These are phyloP conservation scores for Noccaea caerulescens DNA, from an alignment of 345 rosid genomes.

Conservation along the genomic window DNA sequence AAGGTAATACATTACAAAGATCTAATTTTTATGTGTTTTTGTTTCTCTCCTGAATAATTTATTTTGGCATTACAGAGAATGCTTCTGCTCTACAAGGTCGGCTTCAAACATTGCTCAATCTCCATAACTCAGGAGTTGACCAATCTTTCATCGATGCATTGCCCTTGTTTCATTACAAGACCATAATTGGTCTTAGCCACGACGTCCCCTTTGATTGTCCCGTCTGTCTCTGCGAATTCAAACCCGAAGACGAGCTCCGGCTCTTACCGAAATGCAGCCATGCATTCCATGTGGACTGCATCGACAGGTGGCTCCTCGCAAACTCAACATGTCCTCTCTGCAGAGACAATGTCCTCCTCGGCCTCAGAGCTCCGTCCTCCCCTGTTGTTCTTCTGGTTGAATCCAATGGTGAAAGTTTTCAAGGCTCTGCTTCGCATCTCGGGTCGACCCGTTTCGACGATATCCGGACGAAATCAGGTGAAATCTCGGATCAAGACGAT, in stretches of 20 bases:
- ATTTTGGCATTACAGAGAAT: conserved; percentile 15
- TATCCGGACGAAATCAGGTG: neutral
- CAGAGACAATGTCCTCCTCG: neutral
- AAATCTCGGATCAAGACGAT: neutral
- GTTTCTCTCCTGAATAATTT: conserved; percentile 13
- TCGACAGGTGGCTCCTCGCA: neutral
- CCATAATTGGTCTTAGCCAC: neutral
- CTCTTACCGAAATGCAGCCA: neutral
- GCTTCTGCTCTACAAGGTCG: conserved; percentile 75
- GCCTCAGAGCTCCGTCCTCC: neutral
- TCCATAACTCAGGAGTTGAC: conserved; percentile 81
- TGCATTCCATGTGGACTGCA: neutral
- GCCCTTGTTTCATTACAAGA: conserved; percentile 1
- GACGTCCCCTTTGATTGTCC: neutral
- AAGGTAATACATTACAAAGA: neutral
- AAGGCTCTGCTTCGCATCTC: neutral
- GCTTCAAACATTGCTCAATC: conserved; percentile 72
- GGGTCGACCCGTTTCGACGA: neutral
- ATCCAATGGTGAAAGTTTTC: neutral
- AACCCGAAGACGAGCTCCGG: neutral
- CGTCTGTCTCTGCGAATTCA: neutral
- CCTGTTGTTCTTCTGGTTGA: neutral
- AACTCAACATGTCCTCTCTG: neutral
- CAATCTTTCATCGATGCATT: conserved; percentile 68
- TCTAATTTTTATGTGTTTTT: neutral